These are phyloP conservation scores for Halophytophthora polymorphica DNA, from an alignment of 352 stramenopile genomes.

Conservation along the genomic window DNA sequence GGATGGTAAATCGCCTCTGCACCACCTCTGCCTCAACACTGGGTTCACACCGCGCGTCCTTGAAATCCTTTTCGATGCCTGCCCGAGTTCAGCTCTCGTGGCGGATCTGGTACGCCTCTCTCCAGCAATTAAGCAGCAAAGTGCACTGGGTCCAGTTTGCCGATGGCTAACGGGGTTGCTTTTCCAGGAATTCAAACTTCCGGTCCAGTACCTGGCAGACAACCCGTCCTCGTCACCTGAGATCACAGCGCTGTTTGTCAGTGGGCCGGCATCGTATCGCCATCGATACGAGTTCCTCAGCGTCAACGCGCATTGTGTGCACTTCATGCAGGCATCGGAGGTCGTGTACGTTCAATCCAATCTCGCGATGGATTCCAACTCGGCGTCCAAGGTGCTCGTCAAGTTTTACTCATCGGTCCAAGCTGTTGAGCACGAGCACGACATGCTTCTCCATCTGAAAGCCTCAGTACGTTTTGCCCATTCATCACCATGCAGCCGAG, in stretches of 20 bases:
- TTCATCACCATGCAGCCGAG: too few species aligned
- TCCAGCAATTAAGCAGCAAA: not conserved
- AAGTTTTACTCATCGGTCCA: conserved; percentile 48
- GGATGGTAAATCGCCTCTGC: conserved; percentile 55
- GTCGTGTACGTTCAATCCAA: conserved; percentile 43
- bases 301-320: conserved; percentile 25
- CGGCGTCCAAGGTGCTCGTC: conserved; percentile 50
- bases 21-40: conserved; percentile 61
- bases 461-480: conserved; percentile 25
- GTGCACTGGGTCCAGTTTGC: too few species aligned
- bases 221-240: conserved; percentile 51
- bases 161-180: not conserved
- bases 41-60: conserved; percentile 46
- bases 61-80: conserved; percentile 71
- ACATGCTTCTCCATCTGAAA: conserved; percentile 37
- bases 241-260: conserved; percentile 48
- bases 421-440: conserved; percentile 37
- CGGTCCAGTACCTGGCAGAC: conserved; percentile 70
- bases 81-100: conserved; percentile 48
- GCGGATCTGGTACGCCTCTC: conserved; percentile 38
- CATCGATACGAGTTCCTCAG: conserved; percentile 65
- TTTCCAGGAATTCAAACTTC: conserved; percentile 57
- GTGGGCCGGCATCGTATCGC: conserved; percentile 56
- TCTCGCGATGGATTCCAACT: conserved; percentile 53
- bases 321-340: conserved; percentile 35